Evolutionary conservation across 331 rosid species (phyloP), one percentile per base, ranked within the genome.

Genomic region (Spiraea crenata): DNA sequence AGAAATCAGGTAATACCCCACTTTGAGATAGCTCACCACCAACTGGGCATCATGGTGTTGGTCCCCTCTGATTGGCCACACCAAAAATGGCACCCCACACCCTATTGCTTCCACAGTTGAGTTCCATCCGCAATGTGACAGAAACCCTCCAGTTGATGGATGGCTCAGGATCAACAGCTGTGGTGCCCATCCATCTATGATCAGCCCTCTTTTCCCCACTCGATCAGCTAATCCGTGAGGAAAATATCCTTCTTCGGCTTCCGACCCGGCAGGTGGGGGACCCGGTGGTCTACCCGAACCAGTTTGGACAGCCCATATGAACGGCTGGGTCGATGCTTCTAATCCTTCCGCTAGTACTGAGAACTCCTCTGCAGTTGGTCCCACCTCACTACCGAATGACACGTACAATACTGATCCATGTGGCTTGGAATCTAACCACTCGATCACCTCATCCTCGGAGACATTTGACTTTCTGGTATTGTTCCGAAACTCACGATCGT

Each of bases 71-170:
- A 88, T 83, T 7, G 95, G 95, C 95, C 95, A 90, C 1, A 40
- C 92, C 78, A 90, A 41, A 13, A 86, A 15, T 6, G 96, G 96
- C 7, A 90, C 72, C 65, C 89, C 95, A 6, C 81, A 82, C 34
- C 81, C 95, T 0, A 90, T 59, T 31, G 87, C 90, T 49, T 90
- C 95, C 77, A 83, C 67, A 0, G 96, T 86, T 0, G 96, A 90
- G 57, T 90, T 90, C 96, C 96, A 90, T 4, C 95, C 96, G 40
- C 95, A 90, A 0, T 90, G 96, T 0, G 96, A 82, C 3, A 90
- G 54, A 45, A 90, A 90, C 19, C 92, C 95, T 51, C 92, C 95
- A 2, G 90, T 90, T 9, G 96, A 88, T 7, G 79, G 83, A 34
- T 90, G 95, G 52, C 92, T 90, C 68, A 90, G 84, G 41, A 90